Evolutionary conservation across 2,329 filamentous ascomycete genomes (phyloP).

Genomic region (Talaromyces verruculosus): DNA sequence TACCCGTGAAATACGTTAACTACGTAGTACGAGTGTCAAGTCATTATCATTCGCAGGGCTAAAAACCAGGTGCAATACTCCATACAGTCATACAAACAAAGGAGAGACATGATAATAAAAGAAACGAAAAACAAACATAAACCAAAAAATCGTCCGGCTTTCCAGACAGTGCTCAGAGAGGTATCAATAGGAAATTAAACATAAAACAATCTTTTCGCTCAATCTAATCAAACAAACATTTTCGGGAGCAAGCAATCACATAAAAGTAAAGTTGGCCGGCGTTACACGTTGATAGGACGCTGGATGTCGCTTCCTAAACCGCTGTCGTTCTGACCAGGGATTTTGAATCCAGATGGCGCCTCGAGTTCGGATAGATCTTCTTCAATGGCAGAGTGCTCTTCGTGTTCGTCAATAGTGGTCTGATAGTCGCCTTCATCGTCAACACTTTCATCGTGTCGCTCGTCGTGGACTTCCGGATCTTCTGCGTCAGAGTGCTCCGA

Average conservation of each 20-base stretch:
- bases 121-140: neutral
- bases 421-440: conserved; percentile 23
- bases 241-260: neutral
- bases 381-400: conserved; percentile 12
- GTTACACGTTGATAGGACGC: conserved; percentile 3
- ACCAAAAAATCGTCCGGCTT: neutral
- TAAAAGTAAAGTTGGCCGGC: too few relatives aligned
- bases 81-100: conserved; percentile 16
- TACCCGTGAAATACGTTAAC: neutral
- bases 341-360: conserved; percentile 18
- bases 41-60: conserved; percentile 15
- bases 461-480: neutral
- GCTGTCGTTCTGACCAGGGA: conserved; percentile 18
- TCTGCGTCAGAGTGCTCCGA: conserved; percentile 22
- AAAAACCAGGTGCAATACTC: neutral
- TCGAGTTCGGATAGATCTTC: conserved; percentile 18
- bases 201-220: conserved; percentile 4
- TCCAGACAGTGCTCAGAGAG: neutral
- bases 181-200: conserved; percentile 11
- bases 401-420: conserved; percentile 19
- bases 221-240: neutral
- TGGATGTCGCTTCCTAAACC: conserved; percentile 22
- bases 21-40: neutral
- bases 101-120: conserved; percentile 13
- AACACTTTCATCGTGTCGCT: conserved; percentile 21